phyloP scores from a whole-genome alignment of 768 basidiomycete genomes.

The Russula brevipes region DNA sequence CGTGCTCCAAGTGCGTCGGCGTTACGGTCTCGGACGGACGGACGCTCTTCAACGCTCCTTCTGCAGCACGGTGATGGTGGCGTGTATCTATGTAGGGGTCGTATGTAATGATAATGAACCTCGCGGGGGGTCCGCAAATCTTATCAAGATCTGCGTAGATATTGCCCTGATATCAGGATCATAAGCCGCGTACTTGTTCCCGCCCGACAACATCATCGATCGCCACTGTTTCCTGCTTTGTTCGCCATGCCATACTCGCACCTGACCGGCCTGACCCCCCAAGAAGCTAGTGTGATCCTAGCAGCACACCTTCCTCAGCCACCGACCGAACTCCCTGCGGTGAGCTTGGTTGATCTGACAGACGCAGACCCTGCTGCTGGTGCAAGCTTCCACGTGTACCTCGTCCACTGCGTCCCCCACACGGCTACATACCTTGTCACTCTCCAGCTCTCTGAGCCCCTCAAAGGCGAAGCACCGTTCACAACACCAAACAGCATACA shows the following conservation, averaged over 20 bases:
- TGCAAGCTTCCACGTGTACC: slow-evolving; percentile 6
- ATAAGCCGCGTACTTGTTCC: background rate
- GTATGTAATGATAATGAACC: no score
- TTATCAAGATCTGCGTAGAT: background rate
- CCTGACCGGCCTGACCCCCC: slow-evolving; percentile 18
- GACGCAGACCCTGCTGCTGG: slow-evolving; percentile 12
- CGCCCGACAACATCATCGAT: background rate
- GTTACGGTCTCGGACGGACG: no score
- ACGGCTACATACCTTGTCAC: slow-evolving; percentile 11
- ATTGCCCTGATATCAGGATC: background rate
- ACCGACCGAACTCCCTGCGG: slow-evolving; percentile 5
- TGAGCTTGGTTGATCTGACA: slow-evolving; percentile 5
- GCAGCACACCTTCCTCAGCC: slow-evolving; percentile 13
- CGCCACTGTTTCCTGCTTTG: background rate
- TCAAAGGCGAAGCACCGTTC: background rate
- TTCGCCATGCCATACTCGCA: background rate
- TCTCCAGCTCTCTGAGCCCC: slow-evolving; percentile 12
- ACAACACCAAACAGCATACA: slow-evolving; percentile 28
- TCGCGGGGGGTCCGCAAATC: background rate
- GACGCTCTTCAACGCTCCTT: background rate
- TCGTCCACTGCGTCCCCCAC: background rate
- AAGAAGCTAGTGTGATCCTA: slow-evolving; percentile 9
- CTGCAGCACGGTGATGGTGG: background rate
- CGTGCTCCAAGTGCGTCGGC: no score
- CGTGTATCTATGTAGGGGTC: no score